Conservation (phyloP, 164 flowering plant genomes). For the Umbilicus rupestris region DNA sequence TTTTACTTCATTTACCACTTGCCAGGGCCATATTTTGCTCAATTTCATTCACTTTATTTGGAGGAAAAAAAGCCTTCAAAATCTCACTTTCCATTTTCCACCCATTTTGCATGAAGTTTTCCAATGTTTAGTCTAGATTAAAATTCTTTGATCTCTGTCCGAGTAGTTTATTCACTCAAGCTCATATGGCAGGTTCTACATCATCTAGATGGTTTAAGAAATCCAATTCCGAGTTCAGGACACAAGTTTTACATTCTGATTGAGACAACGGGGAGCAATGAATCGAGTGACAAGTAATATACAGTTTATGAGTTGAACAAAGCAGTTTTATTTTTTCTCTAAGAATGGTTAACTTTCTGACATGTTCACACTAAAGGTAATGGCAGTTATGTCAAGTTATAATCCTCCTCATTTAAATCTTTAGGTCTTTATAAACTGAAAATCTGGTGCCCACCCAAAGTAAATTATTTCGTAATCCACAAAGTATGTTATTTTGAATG, state of each 20-base stretch:
- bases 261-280: slow-evolving; percentile 90
- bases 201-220: slow-evolving; percentile 78
- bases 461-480: too few species aligned
- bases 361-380: neutral
- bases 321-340: neutral
- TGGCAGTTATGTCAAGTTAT: neutral
- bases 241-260: slow-evolving; percentile 82
- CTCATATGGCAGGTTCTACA: slow-evolving; percentile 49
- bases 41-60: neutral
- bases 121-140: neutral
- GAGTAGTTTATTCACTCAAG: slow-evolving; percentile 6
- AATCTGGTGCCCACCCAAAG: too few species aligned
- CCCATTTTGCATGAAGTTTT: neutral
- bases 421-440: too few species aligned
- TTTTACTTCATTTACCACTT: neutral
- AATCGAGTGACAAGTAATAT: slow-evolving; percentile 67
- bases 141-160: neutral
- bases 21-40: neutral
- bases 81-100: neutral
- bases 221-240: slow-evolving; percentile 69
- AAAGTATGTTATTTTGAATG: too few species aligned
- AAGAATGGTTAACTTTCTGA: neutral
- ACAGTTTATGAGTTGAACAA: neutral
- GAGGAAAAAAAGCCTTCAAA: neutral
- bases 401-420: neutral